These are phyloP conservation scores for Juglanconis oblonga DNA, from an alignment of 2,329 filamentous ascomycete species.

Conservation along the genomic window DNA sequence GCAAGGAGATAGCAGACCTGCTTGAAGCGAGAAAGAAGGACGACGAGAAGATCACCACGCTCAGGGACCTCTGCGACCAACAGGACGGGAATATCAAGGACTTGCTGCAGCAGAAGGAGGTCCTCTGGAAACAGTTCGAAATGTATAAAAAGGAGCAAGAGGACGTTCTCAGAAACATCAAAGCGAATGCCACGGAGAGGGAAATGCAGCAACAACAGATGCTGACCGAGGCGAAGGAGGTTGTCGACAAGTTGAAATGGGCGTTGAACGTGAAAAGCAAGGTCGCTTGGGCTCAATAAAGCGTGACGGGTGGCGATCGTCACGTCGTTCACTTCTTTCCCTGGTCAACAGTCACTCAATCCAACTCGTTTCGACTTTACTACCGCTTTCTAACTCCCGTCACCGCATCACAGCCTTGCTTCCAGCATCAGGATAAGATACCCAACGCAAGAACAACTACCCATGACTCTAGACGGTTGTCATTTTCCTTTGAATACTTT, in stretches of 20 bases:
- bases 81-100: constrained; percentile 66
- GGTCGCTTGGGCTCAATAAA: constrained; percentile 52
- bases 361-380: background rate
- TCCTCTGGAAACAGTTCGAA: constrained; percentile 58
- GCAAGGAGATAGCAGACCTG: constrained; percentile 52
- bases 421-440: constrained; percentile 14
- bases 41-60: constrained; percentile 60
- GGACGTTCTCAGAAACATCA: constrained; percentile 56
- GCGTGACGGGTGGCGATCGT: background rate
- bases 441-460: background rate
- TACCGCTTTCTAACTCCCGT: background rate
- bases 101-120: constrained; percentile 58
- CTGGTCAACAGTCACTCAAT: background rate
- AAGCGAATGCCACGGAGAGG: constrained; percentile 51
- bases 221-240: constrained; percentile 56
- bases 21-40: constrained; percentile 56
- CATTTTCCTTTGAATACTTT: background rate
- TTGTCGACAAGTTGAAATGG: constrained; percentile 70
- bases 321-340: background rate
- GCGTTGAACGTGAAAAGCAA: constrained; percentile 66
- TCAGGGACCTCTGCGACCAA: constrained; percentile 70
- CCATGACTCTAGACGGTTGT: constrained; percentile 1
- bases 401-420: background rate
- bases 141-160: constrained; percentile 65
- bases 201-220: constrained; percentile 61